Base-by-base conservation (phyloP, 345 rosid species). In the Schrenkiella parvula region DNA sequence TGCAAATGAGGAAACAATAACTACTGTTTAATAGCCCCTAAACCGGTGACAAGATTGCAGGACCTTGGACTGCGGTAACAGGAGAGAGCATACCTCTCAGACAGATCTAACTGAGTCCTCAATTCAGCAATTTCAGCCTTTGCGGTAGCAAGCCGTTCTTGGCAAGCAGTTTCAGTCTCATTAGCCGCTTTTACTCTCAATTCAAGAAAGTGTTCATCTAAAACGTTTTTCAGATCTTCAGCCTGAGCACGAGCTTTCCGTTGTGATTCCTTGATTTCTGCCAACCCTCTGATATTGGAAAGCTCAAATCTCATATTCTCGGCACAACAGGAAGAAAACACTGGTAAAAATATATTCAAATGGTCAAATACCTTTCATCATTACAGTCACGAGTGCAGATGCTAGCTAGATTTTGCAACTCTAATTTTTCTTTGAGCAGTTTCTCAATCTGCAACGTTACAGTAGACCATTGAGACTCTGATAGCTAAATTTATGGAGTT, bases 171-270 rank as follows among this genome's bases (percentile, higher is more conserved):
- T 73, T 89, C 93, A 25, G 95, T 88, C 81, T 91, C 96, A 68
- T 86, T 85, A 74, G 99, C 99, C 46, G 98, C 99, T 83, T 83
- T 89, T 66, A 91, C 96, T 84, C 99, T 88, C 84, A 95, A 73
- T 81, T 95, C 95, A 21, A 91, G 83, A 82, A 88, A 80, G 78
- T 95, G 98, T 73, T 95, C 98, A 63, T 88, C 93, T 64, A 95
- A 79, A 54, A 87, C 92, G 47, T 75, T 82, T 77, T 78, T 82
- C 75, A 95, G 76, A 70, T 80, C 81, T 75, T 80, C 89, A 79
- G 93, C 90, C 87, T 95, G 98, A 10, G 84, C 79, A 9, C 52
- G 80, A 70, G 98, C 98, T 77, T 77, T 85, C 39, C 64, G 84
- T 72, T 85, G 84, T 26, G 99, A 91, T 80, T 95, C 96, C 85